Evolutionary conservation across 2,329 filamentous ascomycete species (phyloP).

Genomic region (Ascochyta viciae-villosae): DNA sequence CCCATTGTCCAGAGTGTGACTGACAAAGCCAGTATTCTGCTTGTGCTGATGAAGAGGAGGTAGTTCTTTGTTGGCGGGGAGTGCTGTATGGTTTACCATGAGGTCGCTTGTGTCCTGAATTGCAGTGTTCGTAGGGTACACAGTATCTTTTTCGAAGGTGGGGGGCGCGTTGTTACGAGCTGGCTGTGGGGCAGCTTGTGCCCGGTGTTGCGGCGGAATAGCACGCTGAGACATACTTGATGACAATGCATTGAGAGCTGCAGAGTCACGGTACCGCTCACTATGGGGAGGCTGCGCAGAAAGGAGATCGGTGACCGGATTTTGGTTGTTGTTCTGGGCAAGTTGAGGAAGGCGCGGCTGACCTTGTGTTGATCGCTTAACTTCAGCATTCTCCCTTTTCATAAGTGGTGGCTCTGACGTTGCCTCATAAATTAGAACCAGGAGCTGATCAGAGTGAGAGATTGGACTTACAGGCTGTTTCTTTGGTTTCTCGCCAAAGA

Average conservation of each 20-base stretch:
- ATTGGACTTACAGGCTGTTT: not conserved
- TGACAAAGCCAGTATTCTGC: not conserved
- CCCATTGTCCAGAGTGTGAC: not conserved
- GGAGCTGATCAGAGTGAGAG: not conserved
- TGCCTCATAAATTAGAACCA: not conserved
- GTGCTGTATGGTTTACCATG: not conserved
- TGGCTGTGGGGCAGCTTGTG: not conserved
- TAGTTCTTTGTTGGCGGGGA: not conserved
- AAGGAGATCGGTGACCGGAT: not conserved
- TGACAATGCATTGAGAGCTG: not conserved
- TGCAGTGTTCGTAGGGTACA: not conserved
- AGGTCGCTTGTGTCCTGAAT: conserved; percentile 2
- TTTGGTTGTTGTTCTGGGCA: not conserved
- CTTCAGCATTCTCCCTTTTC: not conserved
- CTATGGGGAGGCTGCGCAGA: not conserved
- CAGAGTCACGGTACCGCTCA: not conserved
- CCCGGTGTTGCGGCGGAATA: not conserved
- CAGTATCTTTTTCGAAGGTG: not conserved
- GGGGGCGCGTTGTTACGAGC: not conserved
- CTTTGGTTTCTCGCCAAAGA: not conserved
- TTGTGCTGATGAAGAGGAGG: conserved; percentile 5
- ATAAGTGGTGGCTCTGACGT: not conserved
- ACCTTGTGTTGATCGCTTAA: not conserved
- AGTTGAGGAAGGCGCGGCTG: not conserved
- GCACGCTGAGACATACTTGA: not conserved